Evolutionary conservation across 2,329 filamentous ascomycete species (phyloP).

Genomic region (Cyphellophora europaea): DNA sequence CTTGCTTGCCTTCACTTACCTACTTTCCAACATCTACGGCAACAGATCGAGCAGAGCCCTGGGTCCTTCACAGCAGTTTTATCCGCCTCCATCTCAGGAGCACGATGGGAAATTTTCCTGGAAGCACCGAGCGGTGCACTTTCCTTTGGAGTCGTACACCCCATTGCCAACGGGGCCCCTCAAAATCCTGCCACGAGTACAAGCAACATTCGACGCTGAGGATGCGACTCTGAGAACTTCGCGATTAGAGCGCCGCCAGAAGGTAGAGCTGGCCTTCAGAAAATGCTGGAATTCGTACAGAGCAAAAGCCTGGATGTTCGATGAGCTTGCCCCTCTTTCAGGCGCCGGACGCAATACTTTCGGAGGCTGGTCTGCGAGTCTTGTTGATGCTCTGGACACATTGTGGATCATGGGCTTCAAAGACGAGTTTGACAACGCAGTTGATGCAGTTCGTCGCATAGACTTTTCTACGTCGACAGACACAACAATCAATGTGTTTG

Average conservation of each 20-base stretch:
- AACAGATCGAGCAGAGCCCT: too few species aligned
- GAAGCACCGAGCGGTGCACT: too few species aligned
- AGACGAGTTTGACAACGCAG: constrained; percentile 56
- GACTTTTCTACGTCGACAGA: constrained; percentile 40
- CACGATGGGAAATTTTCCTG: too few species aligned
- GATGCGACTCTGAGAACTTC: constrained; percentile 7
- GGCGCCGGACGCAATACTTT: constrained; percentile 47
- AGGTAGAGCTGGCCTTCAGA: constrained; percentile 42
- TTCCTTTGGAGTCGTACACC: too few species aligned
- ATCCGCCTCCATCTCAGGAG: too few species aligned
- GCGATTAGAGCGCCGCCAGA: constrained; percentile 25
- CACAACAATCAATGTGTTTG: constrained; percentile 65
- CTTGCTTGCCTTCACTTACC: too few species aligned
- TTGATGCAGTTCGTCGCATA: constrained; percentile 45
- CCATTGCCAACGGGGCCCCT: constrained; percentile 17
- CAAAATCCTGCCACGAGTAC: constrained; percentile 16
- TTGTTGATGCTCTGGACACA: constrained; percentile 61
- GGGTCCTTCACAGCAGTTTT: too few species aligned
- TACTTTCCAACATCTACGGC: too few species aligned
- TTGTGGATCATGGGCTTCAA: constrained; percentile 63
- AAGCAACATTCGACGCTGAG: constrained; percentile 6
- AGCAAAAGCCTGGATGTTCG: constrained; percentile 53
- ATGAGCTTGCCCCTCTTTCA: constrained; percentile 52
- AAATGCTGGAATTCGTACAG: constrained; percentile 55
- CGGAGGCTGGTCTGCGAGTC: constrained; percentile 58